Evolutionary conservation across 345 rosid species (phyloP).

Genomic region (Rhizophora apiculata): DNA sequence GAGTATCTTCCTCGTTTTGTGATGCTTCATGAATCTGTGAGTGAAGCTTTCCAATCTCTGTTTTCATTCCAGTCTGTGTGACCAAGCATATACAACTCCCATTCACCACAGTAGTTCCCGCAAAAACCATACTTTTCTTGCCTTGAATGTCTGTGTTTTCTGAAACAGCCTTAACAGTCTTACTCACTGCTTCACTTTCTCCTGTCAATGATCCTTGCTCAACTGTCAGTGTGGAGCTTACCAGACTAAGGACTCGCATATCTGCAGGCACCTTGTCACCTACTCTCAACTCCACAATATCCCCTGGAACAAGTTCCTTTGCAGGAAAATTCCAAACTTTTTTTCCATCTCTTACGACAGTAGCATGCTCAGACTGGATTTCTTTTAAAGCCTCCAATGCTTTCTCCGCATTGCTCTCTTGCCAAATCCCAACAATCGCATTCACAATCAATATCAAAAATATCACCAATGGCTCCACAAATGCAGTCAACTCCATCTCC

Average conservation of each 20-base stretch:
- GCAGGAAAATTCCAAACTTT: slow-evolving; percentile 52
- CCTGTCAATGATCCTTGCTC: slow-evolving; percentile 96
- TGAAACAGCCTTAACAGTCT: slow-evolving; percentile 65
- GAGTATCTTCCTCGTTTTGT: slow-evolving; percentile 84
- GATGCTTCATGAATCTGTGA: slow-evolving; percentile 90
- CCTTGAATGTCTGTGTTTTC: slow-evolving; percentile 79
- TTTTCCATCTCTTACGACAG: slow-evolving; percentile 63
- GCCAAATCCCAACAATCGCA: slow-evolving; percentile 91
- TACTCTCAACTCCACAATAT: slow-evolving; percentile 77
- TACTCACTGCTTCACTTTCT: slow-evolving; percentile 87
- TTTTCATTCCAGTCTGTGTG: slow-evolving; percentile 70
- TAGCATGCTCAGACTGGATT: slow-evolving; percentile 79
- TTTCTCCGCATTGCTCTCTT: slow-evolving; percentile 88
- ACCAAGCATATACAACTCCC: slow-evolving; percentile 81
- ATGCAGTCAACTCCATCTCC: slow-evolving; percentile 82
- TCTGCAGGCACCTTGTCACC: slow-evolving; percentile 96
- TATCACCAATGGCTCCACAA: slow-evolving; percentile 92
- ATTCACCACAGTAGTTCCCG: slow-evolving; percentile 88
- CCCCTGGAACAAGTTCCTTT: slow-evolving; percentile 89
- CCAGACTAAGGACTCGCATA: slow-evolving; percentile 66
- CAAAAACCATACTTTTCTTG: slow-evolving; percentile 84
- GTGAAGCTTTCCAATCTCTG: slow-evolving; percentile 91
- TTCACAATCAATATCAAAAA: slow-evolving; percentile 88
- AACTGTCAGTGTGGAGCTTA: slow-evolving; percentile 72
- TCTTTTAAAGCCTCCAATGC: slow-evolving; percentile 93